Evolutionary conservation across 805 yeast species (phyloP).

Genomic region (Yarrowia sp.): DNA sequence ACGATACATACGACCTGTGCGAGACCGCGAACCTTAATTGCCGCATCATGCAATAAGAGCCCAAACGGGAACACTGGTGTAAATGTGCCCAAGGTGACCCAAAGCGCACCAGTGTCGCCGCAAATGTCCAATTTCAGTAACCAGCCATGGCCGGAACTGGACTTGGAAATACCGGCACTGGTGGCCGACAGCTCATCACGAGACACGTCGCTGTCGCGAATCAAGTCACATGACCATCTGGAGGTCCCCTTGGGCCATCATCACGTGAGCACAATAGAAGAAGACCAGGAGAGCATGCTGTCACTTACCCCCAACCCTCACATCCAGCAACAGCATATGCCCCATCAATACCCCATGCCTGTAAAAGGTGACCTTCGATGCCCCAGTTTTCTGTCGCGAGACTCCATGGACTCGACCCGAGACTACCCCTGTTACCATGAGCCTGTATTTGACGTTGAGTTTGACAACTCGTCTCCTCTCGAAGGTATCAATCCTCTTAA

Average conservation of each 20-base stretch:
- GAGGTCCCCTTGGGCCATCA: neutral
- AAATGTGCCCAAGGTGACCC: neutral
- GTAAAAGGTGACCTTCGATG: neutral
- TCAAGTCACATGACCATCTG: conserved; percentile 9
- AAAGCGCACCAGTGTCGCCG: neutral
- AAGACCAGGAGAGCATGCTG: neutral
- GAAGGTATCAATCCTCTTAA: conserved; percentile 4
- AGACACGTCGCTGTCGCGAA: neutral
- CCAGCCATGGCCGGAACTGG: conserved; percentile 3
- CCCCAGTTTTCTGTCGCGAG: neutral
- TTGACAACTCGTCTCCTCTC: neutral
- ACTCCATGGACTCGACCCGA: neutral
- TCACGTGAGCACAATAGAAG: neutral
- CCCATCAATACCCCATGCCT: conserved; percentile 10
- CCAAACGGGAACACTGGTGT: neutral
- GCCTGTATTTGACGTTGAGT: neutral
- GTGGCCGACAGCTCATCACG: neutral
- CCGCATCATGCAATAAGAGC: conserved; percentile 8
- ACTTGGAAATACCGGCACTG: neutral
- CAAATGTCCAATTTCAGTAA: neutral
- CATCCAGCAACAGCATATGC: neutral
- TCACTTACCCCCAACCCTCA: neutral
- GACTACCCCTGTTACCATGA: conserved; percentile 16
- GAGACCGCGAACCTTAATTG: neutral
- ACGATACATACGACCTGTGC: conserved; percentile 16